Evolutionary conservation across 2,329 filamentous ascomycete genomes (phyloP).

Genomic region (Chrysoporthe deuterocubensis): DNA sequence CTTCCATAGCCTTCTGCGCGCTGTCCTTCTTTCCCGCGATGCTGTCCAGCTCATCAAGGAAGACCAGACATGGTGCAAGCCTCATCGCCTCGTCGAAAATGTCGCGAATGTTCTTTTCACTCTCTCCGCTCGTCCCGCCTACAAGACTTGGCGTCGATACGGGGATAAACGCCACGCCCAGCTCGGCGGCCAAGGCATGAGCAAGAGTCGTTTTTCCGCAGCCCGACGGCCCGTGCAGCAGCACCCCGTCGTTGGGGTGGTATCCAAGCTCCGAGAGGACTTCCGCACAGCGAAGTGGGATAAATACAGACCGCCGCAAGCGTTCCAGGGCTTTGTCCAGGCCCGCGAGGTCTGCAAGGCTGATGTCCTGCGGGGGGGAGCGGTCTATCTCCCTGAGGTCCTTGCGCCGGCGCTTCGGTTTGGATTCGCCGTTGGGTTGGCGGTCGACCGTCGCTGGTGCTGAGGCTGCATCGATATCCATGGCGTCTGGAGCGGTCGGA

Average conservation of each 20-base stretch:
- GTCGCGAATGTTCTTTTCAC: constrained; percentile 83
- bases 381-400: constrained; percentile 58
- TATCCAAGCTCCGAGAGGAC: constrained; percentile 68
- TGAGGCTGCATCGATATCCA: constrained; percentile 35
- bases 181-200: constrained; percentile 75
- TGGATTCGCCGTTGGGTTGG: constrained; percentile 67
- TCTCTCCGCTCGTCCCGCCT: constrained; percentile 86
- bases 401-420: constrained; percentile 66
- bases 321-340: constrained; percentile 73
- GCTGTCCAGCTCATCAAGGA: constrained; percentile 90
- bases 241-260: constrained; percentile 72
- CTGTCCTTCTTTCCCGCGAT: constrained; percentile 87
- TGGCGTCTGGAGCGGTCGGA: constrained; percentile 31
- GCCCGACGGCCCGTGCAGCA: constrained; percentile 82
- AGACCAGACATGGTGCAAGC: constrained; percentile 85
- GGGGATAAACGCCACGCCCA: constrained; percentile 78
- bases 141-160: constrained; percentile 83
- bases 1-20: constrained; percentile 86
- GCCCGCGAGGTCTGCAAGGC: constrained; percentile 74
- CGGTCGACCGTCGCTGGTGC: constrained; percentile 47
- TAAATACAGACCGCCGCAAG: constrained; percentile 71
- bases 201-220: constrained; percentile 88
- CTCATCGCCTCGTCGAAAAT: constrained; percentile 86
- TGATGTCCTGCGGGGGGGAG: constrained; percentile 68
- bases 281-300: constrained; percentile 71